Conservation (phyloP, 2,329 filamentous ascomycete species). For the Graphium sp. region DNA sequence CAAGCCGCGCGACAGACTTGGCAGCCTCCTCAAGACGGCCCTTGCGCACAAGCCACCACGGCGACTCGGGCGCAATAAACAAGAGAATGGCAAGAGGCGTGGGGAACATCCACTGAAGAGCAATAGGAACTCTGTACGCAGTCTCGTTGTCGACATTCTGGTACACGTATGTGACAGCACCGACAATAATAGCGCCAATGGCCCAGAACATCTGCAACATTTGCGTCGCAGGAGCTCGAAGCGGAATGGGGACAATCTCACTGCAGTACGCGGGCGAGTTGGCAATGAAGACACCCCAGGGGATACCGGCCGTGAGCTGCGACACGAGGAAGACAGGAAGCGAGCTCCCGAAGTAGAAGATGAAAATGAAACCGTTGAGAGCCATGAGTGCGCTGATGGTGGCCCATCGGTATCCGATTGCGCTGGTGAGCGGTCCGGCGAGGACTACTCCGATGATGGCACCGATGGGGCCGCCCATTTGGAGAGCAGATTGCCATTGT, state of each 20-base stretch:
- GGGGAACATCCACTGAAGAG: slow-evolving; percentile 66
- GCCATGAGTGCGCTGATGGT: slow-evolving; percentile 39
- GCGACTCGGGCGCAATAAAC: slow-evolving; percentile 51
- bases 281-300: slow-evolving; percentile 42
- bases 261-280: slow-evolving; percentile 50
- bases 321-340: slow-evolving; percentile 40
- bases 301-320: slow-evolving; percentile 46
- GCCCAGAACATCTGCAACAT: slow-evolving; percentile 51
- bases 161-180: slow-evolving; percentile 33
- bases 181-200: slow-evolving; percentile 42
- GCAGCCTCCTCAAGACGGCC: slow-evolving; percentile 50
- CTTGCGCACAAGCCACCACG: slow-evolving; percentile 59
- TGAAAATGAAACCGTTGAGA: slow-evolving; percentile 36
- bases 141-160: slow-evolving; percentile 39
- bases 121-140: slow-evolving; percentile 55
- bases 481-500: slow-evolving; percentile 45
- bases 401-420: slow-evolving; percentile 51
- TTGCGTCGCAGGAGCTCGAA: slow-evolving; percentile 38
- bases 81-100: slow-evolving; percentile 49
- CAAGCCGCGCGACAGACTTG: slow-evolving; percentile 43
- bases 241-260: slow-evolving; percentile 55
- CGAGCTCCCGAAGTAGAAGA: slow-evolving; percentile 48
- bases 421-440: slow-evolving; percentile 48
- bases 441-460: slow-evolving; percentile 50
- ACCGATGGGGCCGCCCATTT: slow-evolving; percentile 40